phyloP scores from a whole-genome alignment of 2,329 filamentous ascomycete species.

The Alternaria rosae region DNA sequence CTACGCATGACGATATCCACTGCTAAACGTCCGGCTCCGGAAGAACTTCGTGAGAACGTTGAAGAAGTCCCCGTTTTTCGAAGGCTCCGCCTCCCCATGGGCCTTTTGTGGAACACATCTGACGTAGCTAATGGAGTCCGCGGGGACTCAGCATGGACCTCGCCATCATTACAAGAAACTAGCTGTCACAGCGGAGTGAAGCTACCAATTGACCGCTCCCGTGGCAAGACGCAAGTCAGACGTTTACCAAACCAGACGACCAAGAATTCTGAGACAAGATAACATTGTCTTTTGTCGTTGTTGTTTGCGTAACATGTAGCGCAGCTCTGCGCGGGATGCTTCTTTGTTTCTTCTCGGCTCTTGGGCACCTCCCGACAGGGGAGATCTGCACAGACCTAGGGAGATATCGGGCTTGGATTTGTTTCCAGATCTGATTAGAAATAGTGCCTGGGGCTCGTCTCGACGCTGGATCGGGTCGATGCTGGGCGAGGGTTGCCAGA shows the following conservation, averaged over 20 bases:
- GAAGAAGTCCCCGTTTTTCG: neutral
- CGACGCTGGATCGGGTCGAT: slow-evolving; percentile 8
- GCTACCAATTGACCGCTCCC: slow-evolving; percentile 6
- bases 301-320: neutral
- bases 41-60: neutral
- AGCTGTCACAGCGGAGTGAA: slow-evolving; percentile 4
- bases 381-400: slow-evolving; percentile 19
- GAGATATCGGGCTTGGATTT: slow-evolving; percentile 13
- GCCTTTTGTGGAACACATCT: slow-evolving; percentile 7
- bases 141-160: neutral
- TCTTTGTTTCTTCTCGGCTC: slow-evolving; percentile 8
- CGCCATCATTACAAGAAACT: slow-evolving; percentile 3
- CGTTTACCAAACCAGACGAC: neutral
- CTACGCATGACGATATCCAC: slow-evolving; percentile 3
- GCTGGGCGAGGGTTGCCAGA: slow-evolving; percentile 3
- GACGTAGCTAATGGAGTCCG: slow-evolving; percentile 6
- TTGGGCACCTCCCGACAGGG: slow-evolving; percentile 9
- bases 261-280: neutral
- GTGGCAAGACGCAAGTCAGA: neutral
- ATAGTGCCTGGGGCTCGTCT: slow-evolving; percentile 14
- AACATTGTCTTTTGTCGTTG: neutral
- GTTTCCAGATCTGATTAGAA: slow-evolving; percentile 11
- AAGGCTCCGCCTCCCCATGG: slow-evolving; percentile 4
- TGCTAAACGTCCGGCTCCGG: slow-evolving; percentile 4
- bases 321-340: slow-evolving; percentile 6